Base-by-base conservation (phyloP, 208 protist species). In the Herpetomonas samuelpessoai region DNA sequence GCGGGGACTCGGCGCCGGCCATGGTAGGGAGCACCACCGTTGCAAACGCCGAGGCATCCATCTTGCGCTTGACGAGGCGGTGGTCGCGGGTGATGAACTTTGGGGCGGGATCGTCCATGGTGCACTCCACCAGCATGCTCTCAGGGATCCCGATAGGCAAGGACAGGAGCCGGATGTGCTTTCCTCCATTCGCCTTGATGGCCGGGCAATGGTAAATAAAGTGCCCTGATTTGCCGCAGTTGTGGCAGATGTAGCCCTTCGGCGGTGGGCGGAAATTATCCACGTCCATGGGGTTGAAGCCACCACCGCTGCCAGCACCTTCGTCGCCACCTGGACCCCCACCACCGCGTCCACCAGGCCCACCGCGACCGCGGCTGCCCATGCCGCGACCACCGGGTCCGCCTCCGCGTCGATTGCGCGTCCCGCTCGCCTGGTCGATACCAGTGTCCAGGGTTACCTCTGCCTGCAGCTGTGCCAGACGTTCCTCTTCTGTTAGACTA, bases 11-110 rank as follows among this genome's bases (percentile, higher is more conserved):
- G 12, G 44, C 44, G 7, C 16, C 18, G 44, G 19, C 10, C 4
- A 19, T 19, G 35, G 47, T 59, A 9, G 51, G 31, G 1, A 66
- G 58, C 1, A 74, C 70, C 24, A 89, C 74, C 12, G 62, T 56
- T 0, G 65, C 66, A 52, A 95, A 90, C 19, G 74, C 81, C 6
- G 75, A 65, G 10, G 76, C 68, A 53, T 92, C 85, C 2, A 95
- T 57, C 29, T 74, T 68, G 3, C 88, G 68, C 70, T 91, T 92
- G 56, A 95, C 88, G 18, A 91, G 51, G 2, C 83, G 79, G 19
- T 85, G 74, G 52, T 92, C 86, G 22, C 79, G 71, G 10, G 89
- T 95, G 49, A 95, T 86, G 65, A 95, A 95, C 65, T 93, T 92
- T 2, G 89, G 74, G 24, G 83, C 81, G 12, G 89, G 85, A 64